phyloP scores from a whole-genome alignment of 345 rosid genomes.

The Citrus sp. region DNA sequence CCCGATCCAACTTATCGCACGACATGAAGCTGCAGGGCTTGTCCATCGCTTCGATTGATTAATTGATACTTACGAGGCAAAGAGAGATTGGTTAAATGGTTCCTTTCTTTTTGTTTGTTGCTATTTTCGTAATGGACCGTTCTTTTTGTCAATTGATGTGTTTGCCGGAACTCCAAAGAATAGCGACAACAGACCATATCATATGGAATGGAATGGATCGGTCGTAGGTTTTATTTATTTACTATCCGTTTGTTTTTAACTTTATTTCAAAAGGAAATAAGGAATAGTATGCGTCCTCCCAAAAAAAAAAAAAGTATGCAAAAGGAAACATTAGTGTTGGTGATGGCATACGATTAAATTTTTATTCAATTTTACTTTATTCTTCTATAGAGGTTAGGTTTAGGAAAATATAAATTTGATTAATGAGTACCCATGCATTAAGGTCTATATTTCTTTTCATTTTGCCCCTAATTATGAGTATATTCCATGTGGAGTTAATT shows the following conservation, averaged over 20 bases:
- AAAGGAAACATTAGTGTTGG: not conserved
- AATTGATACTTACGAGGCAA: not conserved
- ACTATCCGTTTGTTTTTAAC: not conserved
- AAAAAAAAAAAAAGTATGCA: not conserved
- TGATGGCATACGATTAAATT: not conserved
- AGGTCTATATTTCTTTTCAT: too few relatives aligned
- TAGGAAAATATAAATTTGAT: not conserved
- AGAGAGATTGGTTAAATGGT: not conserved
- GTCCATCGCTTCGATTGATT: constrained; percentile 30
- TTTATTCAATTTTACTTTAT: too few relatives aligned
- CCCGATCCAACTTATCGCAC: constrained; percentile 58
- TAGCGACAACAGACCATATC: not conserved
- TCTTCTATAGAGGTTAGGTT: too few relatives aligned
- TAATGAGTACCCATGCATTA: not conserved
- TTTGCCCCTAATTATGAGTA: too few relatives aligned
- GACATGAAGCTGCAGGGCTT: constrained; percentile 44
- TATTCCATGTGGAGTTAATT: not conserved
- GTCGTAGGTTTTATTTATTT: not conserved
- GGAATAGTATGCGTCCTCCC: not conserved
- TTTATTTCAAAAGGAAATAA: not conserved
- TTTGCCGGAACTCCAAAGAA: too few relatives aligned
- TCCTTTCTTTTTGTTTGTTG: not conserved
- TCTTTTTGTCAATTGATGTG: not conserved
- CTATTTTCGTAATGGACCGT: constrained; percentile 1
- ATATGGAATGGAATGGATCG: not conserved